These are phyloP conservation scores for Polyporus tsugae DNA, from an alignment of 1,284 basidiomycete species.

Conservation along the genomic window DNA sequence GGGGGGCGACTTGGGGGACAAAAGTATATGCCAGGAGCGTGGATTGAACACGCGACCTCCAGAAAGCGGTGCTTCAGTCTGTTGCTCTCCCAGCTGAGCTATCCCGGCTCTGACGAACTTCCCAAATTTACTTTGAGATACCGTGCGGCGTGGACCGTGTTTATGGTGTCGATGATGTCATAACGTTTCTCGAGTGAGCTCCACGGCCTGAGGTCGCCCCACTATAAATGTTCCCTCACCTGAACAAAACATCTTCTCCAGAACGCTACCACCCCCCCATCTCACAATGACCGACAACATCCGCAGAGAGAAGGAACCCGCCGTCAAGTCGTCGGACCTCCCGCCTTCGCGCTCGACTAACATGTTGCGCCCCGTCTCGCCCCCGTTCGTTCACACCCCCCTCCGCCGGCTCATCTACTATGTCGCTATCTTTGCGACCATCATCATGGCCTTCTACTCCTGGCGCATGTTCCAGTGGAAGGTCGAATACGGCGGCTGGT, in stretches of 20 bases:
- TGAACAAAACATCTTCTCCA: neutral
- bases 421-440: slow-evolving; percentile 51
- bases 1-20: too few species aligned
- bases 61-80: slow-evolving; percentile 69
- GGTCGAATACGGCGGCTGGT: slow-evolving; percentile 63
- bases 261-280: neutral
- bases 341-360: slow-evolving; percentile 45
- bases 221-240: neutral
- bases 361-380: slow-evolving; percentile 41
- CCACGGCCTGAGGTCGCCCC: neutral
- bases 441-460: slow-evolving; percentile 58
- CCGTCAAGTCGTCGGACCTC: slow-evolving; percentile 38
- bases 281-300: slow-evolving; percentile 34
- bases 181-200: too few species aligned
- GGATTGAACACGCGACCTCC: slow-evolving; percentile 75
- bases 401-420: slow-evolving; percentile 57
- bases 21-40: slow-evolving; percentile 56
- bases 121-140: too few species aligned
- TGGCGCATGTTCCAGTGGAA: slow-evolving; percentile 61
- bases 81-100: slow-evolving; percentile 85
- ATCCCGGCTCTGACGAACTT: slow-evolving; percentile 48
- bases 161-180: neutral
- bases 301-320: slow-evolving; percentile 16
- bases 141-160: too few species aligned
- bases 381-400: slow-evolving; percentile 43